A percentile compares a stretch with the other conserved stretches of the same genome.
phyloP scores from a whole-genome alignment of 2,329 filamentous ascomycete species.

The Aureobasidium leucospermi region DNA sequence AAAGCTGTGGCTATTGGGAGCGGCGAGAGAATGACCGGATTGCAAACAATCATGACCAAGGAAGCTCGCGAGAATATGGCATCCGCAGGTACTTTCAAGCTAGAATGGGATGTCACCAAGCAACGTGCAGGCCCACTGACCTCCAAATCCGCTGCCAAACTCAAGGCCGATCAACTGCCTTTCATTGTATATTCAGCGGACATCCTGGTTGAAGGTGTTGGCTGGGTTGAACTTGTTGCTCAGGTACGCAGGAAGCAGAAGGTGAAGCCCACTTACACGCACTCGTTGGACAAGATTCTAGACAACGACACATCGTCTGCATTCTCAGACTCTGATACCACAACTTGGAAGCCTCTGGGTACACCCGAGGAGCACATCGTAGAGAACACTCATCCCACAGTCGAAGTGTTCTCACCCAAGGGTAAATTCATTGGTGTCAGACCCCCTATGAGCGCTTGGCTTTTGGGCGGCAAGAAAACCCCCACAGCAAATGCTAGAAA shows the following conservation, averaged over 20 bases:
- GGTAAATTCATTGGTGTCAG: constrained; percentile 69
- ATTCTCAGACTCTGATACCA: background rate
- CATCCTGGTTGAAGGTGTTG: constrained; percentile 82
- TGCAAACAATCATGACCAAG: constrained; percentile 54
- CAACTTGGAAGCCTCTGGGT: background rate
- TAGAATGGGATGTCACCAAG: constrained; percentile 79
- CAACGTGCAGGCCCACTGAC: constrained; percentile 68
- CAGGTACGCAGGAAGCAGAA: constrained; percentile 56
- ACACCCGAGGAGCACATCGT: constrained; percentile 26
- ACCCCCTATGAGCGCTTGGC: constrained; percentile 63
- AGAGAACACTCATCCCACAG: constrained; percentile 47
- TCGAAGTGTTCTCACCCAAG: constrained; percentile 80
- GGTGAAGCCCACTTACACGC: background rate
- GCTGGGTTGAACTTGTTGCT: constrained; percentile 82
- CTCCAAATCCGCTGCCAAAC: constrained; percentile 52
- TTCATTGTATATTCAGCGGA: constrained; percentile 76
- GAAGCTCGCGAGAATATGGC: constrained; percentile 26
- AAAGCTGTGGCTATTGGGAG: constrained; percentile 72
- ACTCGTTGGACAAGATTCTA: background rate
- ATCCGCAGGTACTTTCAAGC: constrained; percentile 65
- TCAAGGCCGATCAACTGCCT: constrained; percentile 62
- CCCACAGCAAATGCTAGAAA: constrained; percentile 43
- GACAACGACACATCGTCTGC: background rate
- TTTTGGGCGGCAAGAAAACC: constrained; percentile 49
- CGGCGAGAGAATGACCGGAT: constrained; percentile 50